phyloP scores from a whole-genome alignment of 2,329 filamentous ascomycete species.

The Passalora sequoiae region DNA sequence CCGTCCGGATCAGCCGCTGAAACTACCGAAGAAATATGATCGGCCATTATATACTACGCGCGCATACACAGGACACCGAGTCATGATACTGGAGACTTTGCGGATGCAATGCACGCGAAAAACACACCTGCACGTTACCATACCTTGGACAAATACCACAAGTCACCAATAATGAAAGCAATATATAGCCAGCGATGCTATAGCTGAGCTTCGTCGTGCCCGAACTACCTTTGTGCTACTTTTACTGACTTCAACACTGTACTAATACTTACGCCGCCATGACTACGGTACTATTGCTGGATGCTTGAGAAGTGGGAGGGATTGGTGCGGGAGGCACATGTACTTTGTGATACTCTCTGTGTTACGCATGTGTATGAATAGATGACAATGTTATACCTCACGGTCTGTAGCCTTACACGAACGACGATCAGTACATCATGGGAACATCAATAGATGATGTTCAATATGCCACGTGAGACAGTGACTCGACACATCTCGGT shows the following conservation, averaged over 20 bases:
- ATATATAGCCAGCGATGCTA: neutral
- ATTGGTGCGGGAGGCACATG: slow-evolving; percentile 1
- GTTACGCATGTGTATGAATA: slow-evolving; percentile 8
- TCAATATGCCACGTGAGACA: no score
- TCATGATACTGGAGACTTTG: neutral
- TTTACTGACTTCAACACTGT: slow-evolving; percentile 5
- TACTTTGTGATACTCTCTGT: slow-evolving; percentile 3
- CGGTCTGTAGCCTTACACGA: neutral
- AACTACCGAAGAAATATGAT: slow-evolving; percentile 4
- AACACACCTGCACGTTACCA: no score
- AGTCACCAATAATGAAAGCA: neutral
- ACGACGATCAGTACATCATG: neutral
- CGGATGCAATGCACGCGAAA: no score
- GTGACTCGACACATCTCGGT: no score
- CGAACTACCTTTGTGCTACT: neutral
- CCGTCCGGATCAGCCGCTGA: slow-evolving; percentile 8
- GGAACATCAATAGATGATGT: neutral
- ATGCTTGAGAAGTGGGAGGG: neutral
- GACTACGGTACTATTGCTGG: no score
- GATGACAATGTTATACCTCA: slow-evolving; percentile 1
- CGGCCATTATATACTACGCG: slow-evolving; percentile 4
- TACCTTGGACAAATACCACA: slow-evolving; percentile 2
- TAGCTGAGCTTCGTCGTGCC: neutral
- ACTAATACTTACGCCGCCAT: slow-evolving; percentile 10
- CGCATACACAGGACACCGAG: neutral